phyloP scores from a whole-genome alignment of 163 green algal genomes.

The Chlorella variabilis region DNA sequence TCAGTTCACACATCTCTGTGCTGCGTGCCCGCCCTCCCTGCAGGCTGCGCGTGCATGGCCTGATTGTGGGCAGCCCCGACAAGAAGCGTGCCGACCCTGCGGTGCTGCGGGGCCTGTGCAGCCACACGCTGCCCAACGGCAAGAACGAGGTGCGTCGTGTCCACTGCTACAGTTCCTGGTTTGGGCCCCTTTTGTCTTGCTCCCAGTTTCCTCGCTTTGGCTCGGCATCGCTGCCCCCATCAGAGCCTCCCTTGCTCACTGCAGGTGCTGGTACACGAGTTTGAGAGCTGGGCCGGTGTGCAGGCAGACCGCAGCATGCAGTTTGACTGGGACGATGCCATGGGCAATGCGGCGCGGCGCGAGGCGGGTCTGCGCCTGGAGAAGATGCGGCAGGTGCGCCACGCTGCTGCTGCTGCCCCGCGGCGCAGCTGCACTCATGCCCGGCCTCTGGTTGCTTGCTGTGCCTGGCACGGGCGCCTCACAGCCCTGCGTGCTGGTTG shows the following conservation, averaged over 20 bases:
- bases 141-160: constrained; percentile 55
- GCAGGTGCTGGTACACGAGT: constrained; percentile 76
- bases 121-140: constrained; percentile 76
- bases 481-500: too few species aligned
- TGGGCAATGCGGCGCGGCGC: constrained; percentile 69
- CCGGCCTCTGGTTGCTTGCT: too few species aligned
- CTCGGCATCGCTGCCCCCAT: not conserved
- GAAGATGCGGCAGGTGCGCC: constrained; percentile 57
- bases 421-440: too few species aligned
- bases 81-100: constrained; percentile 85
- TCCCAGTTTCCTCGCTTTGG: not conserved
- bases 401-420: not conserved
- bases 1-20: too few species aligned
- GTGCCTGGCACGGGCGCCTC: too few species aligned
- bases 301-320: constrained; percentile 58
- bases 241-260: not conserved
- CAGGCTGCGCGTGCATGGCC: constrained; percentile 79
- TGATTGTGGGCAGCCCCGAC: constrained; percentile 81
- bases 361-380: constrained; percentile 74
- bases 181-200: not conserved
- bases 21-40: not conserved
- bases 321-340: constrained; percentile 33
- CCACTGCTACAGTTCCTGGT: not conserved
- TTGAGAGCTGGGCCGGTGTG: constrained; percentile 80
- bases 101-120: constrained; percentile 82